Percentiles rank a stretch among this genome's conserved stretches.
Evolutionary conservation across 148 eudicot species (phyloP).

Genomic region (Hydrangea macrophylla): DNA sequence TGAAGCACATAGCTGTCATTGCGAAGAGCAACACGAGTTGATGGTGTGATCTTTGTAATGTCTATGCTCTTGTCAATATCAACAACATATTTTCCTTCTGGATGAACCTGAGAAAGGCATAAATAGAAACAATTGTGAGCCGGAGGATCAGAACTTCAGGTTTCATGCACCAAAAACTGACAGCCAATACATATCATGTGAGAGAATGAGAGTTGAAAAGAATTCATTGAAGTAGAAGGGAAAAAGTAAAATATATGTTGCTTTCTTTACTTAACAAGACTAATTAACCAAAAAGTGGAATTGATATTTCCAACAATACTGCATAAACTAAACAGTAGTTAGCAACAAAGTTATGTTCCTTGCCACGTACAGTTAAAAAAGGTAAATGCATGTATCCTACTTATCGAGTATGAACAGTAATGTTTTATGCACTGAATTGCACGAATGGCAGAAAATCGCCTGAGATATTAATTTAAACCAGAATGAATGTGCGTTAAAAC

Average conservation of each 20-base stretch:
- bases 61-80: conserved; percentile 71
- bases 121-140: not conserved
- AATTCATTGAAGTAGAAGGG: not conserved
- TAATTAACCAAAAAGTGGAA: not conserved
- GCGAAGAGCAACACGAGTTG: conserved; percentile 67
- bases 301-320: not conserved
- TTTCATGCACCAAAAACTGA: not conserved
- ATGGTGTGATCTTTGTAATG: conserved; percentile 65
- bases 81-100: conserved; percentile 75
- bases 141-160: not conserved
- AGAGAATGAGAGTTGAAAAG: not conserved
- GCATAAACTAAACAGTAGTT: not conserved
- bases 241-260: not conserved
- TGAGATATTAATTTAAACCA: too few relatives aligned
- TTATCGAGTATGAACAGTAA: too few relatives aligned
- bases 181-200: not conserved
- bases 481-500: too few relatives aligned
- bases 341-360: not conserved
- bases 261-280: not conserved
- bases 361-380: not conserved
- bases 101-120: conserved; percentile 49
- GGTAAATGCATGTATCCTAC: not conserved
- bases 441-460: too few relatives aligned
- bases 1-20: conserved; percentile 79
- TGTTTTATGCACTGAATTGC: too few relatives aligned